Percentiles rank a stretch among this genome's conserved stretches.
phyloP scores from a whole-genome alignment of 345 rosid species.

The Eucalyptus viminalis region DNA sequence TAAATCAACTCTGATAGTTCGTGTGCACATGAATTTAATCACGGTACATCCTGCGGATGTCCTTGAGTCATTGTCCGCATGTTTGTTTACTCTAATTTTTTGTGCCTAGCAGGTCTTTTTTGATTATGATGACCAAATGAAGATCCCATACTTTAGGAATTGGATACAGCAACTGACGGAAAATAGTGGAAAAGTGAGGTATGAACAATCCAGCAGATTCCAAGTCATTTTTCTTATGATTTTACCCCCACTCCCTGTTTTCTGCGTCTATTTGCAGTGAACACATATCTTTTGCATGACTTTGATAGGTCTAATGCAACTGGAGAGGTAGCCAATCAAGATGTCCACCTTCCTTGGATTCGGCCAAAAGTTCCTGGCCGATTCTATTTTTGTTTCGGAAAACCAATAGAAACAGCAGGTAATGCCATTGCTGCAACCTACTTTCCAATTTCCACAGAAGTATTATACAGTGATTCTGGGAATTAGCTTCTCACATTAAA shows the following conservation, averaged over 20 bases:
- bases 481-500: neutral
- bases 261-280: neutral
- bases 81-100: neutral
- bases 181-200: constrained; percentile 37
- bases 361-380: constrained; percentile 74
- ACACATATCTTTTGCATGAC: neutral
- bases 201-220: neutral
- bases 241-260: neutral
- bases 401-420: constrained; percentile 74
- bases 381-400: constrained; percentile 69
- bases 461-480: neutral
- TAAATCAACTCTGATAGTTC: neutral
- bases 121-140: constrained; percentile 52
- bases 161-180: constrained; percentile 16
- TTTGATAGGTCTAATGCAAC: constrained; percentile 22
- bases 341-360: constrained; percentile 33
- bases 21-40: neutral
- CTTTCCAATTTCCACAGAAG: neutral
- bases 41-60: neutral
- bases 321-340: constrained; percentile 54
- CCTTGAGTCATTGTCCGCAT: neutral
- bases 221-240: neutral
- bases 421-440: neutral
- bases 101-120: constrained; percentile 26
- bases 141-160: constrained; percentile 43